Evolutionary conservation across 2,329 filamentous ascomycete genomes (phyloP), one percentile per base, ranked within the genome.

Genomic region (Aspergillus hortae): DNA sequence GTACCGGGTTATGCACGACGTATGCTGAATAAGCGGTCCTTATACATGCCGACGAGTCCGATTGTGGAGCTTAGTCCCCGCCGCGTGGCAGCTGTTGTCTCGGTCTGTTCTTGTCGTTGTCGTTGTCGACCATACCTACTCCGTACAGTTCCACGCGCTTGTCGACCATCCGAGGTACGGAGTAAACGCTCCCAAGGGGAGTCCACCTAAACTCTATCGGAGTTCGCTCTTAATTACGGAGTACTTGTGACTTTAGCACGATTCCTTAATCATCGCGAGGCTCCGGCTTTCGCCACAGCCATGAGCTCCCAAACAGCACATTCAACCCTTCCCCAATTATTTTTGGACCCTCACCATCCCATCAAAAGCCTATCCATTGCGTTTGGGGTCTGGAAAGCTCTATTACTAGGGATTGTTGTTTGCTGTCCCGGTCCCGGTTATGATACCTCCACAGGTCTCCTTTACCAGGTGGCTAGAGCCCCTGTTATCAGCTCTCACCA

Each of bases 391-490:
- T 86, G 83, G 83, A 87, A 86, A 64, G 52, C 66, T 4, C 44
- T 84, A 9, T 65, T 87, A 23, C 67, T 83, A 11, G 46, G 76
- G 15, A 61, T 81, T 25, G 73, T 79, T 40, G 64, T 73, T 15
- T 63, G 72, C 33, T 80, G 77, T 57, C 84, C 84, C 10, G 80
- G 81, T 4, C 73, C 74, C 15, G 83, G 83, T 46, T 87, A 87
- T 68, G 84, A 87, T 65, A 85, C 83, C 9, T 86, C 83, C 17
- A 80, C 80, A 12, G 70, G 75, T 12, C 73, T 86, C 43, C 66
- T 84, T 25, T 58, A 54, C 48, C 56, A 56, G 41, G 41, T 38
- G 21, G 41, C 53, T 25, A 46, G 49, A 40, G 46, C 50, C 15
- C 35, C 52, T 30, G 51, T 55, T 51, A 46, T 52, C 52, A 44